phyloP scores from a whole-genome alignment of 225 moss, liverwort and hornwort genomes.

The Pleurozium schreberi region DNA sequence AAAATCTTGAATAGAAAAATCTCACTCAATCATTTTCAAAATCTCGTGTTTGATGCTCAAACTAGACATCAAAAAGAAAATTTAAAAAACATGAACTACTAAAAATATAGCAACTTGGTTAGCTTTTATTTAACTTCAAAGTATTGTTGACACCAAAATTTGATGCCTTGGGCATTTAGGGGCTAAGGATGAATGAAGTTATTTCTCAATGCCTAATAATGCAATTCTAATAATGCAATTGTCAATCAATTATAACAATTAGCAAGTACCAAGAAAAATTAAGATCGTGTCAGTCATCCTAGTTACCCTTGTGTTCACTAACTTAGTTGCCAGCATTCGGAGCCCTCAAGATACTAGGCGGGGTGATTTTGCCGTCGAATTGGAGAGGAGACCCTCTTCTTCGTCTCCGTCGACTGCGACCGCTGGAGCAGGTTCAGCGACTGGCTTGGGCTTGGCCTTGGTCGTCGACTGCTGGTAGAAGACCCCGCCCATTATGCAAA shows the following conservation, averaged over 20 bases:
- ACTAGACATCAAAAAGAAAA: no score
- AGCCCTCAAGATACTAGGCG: neutral
- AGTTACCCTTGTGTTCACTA: neutral
- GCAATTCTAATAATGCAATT: neutral
- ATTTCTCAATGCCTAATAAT: no score
- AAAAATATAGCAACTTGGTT: no score
- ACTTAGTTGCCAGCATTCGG: neutral
- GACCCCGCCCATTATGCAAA: constrained; percentile 75
- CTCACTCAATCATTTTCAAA: no score
- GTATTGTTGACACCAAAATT: no score
- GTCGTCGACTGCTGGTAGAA: constrained; percentile 74
- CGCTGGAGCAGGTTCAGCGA: neutral
- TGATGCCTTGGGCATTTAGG: no score
- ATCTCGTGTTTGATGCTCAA: no score
- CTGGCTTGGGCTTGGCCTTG: constrained; percentile 28
- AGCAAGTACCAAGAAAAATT: neutral
- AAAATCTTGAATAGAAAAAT: no score
- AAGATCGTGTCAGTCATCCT: neutral
- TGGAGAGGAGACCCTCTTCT: constrained; percentile 16
- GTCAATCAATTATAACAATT: neutral
- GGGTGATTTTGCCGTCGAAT: neutral
- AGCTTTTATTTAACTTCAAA: no score
- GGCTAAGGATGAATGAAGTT: no score
- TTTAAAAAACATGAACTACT: no score
- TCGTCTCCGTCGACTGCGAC: constrained; percentile 13